Evolutionary conservation across 371 early-diverging fungal genomes (phyloP).

Genomic region (Mortierella sp.): DNA sequence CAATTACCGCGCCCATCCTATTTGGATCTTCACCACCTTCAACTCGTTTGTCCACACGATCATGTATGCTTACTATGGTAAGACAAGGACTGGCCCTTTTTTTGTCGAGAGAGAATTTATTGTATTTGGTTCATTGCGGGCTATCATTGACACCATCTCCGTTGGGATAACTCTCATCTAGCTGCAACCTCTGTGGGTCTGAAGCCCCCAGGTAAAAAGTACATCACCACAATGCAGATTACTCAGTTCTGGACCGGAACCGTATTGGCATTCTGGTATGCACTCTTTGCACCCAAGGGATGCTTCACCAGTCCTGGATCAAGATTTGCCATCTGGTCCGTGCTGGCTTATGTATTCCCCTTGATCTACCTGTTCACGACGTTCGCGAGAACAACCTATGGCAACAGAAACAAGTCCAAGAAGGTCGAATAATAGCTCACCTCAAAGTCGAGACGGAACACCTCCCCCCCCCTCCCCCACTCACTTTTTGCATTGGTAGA

Average conservation of each 20-base stretch:
- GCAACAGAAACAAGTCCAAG: constrained; percentile 34
- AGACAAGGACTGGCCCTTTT: not conserved
- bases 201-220: constrained; percentile 84
- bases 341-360: constrained; percentile 81
- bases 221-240: constrained; percentile 88
- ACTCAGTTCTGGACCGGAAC: constrained; percentile 87
- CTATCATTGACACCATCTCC: no score
- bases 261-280: constrained; percentile 71
- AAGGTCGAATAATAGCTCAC: constrained; percentile 14
- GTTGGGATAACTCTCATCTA: no score
- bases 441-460: not conserved
- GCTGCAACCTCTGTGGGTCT: constrained; percentile 80
- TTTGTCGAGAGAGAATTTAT: no score
- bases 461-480: no score
- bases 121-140: no score
- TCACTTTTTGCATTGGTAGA: not conserved
- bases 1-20: constrained; percentile 77
- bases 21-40: constrained; percentile 87
- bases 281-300: constrained; percentile 63
- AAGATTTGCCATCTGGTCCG: constrained; percentile 71
- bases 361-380: constrained; percentile 80
- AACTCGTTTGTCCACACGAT: constrained; percentile 93
- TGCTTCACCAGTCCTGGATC: constrained; percentile 73
- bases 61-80: constrained; percentile 88
- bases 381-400: constrained; percentile 80